Base-by-base conservation (phyloP, 352 stramenopile genomes). In the Pythium utonaiense region DNA sequence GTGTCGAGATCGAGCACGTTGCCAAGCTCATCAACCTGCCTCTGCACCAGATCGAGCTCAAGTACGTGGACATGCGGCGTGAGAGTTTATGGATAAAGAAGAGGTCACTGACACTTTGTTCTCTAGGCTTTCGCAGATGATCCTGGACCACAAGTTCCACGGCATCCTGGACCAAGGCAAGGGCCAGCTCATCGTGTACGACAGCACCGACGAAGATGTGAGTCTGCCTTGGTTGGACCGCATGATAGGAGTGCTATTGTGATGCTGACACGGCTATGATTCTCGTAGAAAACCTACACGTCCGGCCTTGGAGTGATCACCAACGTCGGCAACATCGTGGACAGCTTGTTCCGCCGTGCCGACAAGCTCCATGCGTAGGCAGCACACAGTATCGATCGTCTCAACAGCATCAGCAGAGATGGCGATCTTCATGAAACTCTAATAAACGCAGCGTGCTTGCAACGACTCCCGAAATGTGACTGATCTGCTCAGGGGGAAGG, bases 161-260 rank as follows among this genome's bases (percentile, higher is more conserved):
- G 98, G 96, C 44, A 99, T 99, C 69, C 78, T 99, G 64, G 97
- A 99, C 85, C 97, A 99, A 74, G 97, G 97, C 53, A 98, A 98
- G 70, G 98, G 98, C 27, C 96, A 99, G 67, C 80, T 99, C n/a
- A 97, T 99, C 49, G 91, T 99, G 49, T 99, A 99, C 75, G 95
- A 99, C 63, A 93, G 89, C 58, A 73, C 78, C 8, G 77, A 86
- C 25, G 93, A 96, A 71, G 96, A 99, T 75, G 80, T 95, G 75
- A 78, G 88, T 73, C 2, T 21, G 16, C 38, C 38, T 19, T 22
- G 13, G 16, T 6, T 47, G 3, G 21, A n/a, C 14, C 13, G 27
- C 3, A 54, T 58, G 3, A n/a, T 45, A 24, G 51, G 50, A n/a
- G n/a, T n/a, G n/a, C n/a, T n/a, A n/a, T 54, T 6, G 58, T 13